Conservation (phyloP, 1,139 yeast genomes). For the Suhomyces wounanorum region DNA sequence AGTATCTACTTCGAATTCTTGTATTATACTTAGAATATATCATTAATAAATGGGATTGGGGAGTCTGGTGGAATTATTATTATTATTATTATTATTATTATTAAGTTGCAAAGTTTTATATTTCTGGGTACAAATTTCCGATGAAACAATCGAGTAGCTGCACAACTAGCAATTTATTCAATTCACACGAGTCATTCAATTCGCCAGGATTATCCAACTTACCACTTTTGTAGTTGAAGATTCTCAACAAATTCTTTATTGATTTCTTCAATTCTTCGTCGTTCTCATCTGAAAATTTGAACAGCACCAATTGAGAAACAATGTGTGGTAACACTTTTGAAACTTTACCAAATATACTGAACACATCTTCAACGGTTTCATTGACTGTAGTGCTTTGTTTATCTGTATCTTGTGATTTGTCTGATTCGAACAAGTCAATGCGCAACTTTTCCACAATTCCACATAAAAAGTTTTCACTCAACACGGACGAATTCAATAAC, state of each 20-base stretch:
- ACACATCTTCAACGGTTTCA: conserved; percentile 19
- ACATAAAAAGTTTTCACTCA: conserved; percentile 24
- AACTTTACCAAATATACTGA: conserved; percentile 14
- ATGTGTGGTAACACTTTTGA: conserved; percentile 13
- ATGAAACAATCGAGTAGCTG: conserved; percentile 34
- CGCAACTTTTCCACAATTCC: conserved; percentile 23
- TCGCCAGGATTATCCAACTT: conserved; percentile 4
- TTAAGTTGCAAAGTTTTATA: conserved; percentile 9
- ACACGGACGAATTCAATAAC: conserved; percentile 16
- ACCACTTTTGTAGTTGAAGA: conserved; percentile 22
- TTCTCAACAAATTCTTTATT: conserved; percentile 21
- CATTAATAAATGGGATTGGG: no score
- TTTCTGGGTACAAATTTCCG: conserved; percentile 32
- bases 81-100: no score
- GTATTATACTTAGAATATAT: no score
- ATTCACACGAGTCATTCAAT: conserved; percentile 18
- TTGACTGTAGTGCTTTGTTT: conserved; percentile 12
- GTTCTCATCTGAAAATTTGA: conserved; percentile 17
- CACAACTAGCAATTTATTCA: conserved; percentile 35
- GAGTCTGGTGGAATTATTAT: no score
- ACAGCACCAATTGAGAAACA: conserved; percentile 3
- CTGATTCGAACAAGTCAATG: conserved; percentile 22
- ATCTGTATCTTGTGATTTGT: conserved; percentile 7
- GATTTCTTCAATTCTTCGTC: conserved; percentile 20
- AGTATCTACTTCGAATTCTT: no score